A percentile compares a stretch with the other conserved stretches of the same genome.
Conservation (phyloP, 441 rosid genomes). For the Capsella rubella region DNA sequence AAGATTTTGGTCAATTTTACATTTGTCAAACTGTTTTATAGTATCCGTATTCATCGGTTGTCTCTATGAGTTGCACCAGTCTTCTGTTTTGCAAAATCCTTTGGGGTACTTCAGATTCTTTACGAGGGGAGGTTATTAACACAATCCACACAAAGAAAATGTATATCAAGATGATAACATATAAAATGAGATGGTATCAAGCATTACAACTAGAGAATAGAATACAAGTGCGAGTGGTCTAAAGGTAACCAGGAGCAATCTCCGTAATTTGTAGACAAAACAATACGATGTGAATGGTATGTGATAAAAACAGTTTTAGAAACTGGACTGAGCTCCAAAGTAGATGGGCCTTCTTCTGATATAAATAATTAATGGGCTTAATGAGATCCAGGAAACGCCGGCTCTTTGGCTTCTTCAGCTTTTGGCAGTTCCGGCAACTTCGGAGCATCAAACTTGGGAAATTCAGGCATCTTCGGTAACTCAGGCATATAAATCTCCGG, state of each 20-base stretch:
- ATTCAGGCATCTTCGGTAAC: not conserved
- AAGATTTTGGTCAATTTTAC: too few species aligned
- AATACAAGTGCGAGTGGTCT: not conserved
- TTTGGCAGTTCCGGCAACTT: conserved; percentile 15
- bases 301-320: too few species aligned
- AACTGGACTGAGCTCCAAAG: not conserved
- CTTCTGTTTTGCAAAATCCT: too few species aligned
- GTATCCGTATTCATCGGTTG: not conserved
- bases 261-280: not conserved
- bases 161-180: not conserved
- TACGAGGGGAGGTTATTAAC: not conserved
- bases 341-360: conserved; percentile 5
- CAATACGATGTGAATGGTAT: not conserved
- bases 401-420: not conserved
- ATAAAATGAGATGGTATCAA: not conserved
- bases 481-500: conserved; percentile 10
- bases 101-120: too few species aligned
- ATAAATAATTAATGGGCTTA: conserved; percentile 9
- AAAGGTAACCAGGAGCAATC: not conserved
- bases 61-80: not conserved
- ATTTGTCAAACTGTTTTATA: too few species aligned
- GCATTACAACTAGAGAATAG: not conserved
- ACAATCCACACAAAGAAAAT: not conserved
- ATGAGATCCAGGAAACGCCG: conserved; percentile 18
- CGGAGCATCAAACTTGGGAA: conserved; percentile 34